Percentiles rank a stretch among this genome's conserved stretches.
Evolutionary conservation across 148 eudicot genomes (phyloP).

Genomic region (Fagopyrum homotropicum): DNA sequence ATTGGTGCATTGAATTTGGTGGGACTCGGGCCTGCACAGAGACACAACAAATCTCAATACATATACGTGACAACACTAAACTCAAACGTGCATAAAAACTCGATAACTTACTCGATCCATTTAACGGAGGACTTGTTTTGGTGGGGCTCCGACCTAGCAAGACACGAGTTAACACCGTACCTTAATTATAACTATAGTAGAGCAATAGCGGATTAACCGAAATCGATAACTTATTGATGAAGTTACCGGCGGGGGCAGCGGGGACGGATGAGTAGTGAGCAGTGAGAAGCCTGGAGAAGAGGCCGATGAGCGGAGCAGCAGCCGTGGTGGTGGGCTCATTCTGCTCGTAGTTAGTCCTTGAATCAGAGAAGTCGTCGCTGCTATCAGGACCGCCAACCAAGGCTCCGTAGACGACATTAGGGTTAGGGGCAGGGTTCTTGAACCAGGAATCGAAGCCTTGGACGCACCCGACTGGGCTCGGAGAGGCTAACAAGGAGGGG

Average conservation of each 20-base stretch:
- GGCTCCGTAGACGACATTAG: conserved; percentile 44
- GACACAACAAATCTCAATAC: neutral
- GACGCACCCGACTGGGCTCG: conserved; percentile 32
- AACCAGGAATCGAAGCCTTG: conserved; percentile 43
- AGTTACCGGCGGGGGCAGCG: neutral
- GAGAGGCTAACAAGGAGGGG: conserved; percentile 33
- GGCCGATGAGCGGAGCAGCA: conserved; percentile 54
- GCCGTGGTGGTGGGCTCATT: conserved; percentile 62
- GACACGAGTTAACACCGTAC: neutral
- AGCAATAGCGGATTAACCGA: neutral
- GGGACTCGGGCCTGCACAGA: neutral
- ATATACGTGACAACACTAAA: too few species aligned
- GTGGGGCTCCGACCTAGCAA: neutral
- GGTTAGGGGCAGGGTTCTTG: conserved; percentile 36
- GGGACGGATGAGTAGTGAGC: neutral
- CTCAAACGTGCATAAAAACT: too few species aligned
- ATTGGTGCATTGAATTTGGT: neutral
- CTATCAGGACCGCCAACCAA: conserved; percentile 63
- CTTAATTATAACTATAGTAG: neutral
- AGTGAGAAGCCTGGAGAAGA: conserved; percentile 14
- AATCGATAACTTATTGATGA: neutral
- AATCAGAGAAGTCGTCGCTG: conserved; percentile 47
- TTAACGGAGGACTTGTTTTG: conserved; percentile 1
- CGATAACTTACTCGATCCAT: neutral
- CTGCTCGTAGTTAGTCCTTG: conserved; percentile 45